Evolutionary conservation across 768 basidiomycete genomes (phyloP).

Genomic region (Mycena maculata): DNA sequence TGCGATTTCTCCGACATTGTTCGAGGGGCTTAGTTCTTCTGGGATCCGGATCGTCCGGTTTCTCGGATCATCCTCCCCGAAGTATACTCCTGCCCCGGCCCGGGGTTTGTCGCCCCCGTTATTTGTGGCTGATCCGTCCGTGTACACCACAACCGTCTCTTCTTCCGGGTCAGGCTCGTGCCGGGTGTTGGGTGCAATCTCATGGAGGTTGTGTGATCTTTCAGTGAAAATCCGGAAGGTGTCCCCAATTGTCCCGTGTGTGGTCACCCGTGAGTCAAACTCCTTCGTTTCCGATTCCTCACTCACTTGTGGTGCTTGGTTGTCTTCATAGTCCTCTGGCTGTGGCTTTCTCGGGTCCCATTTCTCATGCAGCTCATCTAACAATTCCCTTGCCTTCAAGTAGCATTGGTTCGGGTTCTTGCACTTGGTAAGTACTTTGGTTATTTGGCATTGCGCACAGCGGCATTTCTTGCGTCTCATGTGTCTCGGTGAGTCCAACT

Average conservation of each 20-base stretch:
- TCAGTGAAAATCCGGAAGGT: slow-evolving; percentile 27
- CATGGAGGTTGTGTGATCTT: neutral
- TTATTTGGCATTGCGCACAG: neutral
- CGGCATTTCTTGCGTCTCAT: neutral
- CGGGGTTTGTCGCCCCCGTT: slow-evolving; percentile 17
- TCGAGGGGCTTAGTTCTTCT: too few species aligned
- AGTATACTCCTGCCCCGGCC: too few species aligned
- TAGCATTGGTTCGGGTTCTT: slow-evolving; percentile 20
- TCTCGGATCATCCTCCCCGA: too few species aligned
- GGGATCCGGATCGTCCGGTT: too few species aligned
- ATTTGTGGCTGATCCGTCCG: slow-evolving; percentile 30
- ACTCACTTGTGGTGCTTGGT: neutral
- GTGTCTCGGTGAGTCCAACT: neutral
- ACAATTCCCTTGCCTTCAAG: slow-evolving; percentile 1
- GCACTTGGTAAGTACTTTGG: neutral
- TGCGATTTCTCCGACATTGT: too few species aligned
- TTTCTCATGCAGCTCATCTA: slow-evolving; percentile 6
- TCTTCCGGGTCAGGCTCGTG: neutral
- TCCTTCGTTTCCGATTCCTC: neutral
- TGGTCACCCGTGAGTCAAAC: slow-evolving; percentile 12
- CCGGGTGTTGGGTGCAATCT: neutral
- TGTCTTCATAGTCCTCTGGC: slow-evolving; percentile 23
- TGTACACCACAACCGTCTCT: slow-evolving; percentile 8
- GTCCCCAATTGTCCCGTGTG: neutral
- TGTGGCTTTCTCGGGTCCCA: slow-evolving; percentile 20